These are phyloP conservation scores for Corinectria fuckeliana DNA, from an alignment of 2,329 filamentous ascomycete species.

Conservation along the genomic window DNA sequence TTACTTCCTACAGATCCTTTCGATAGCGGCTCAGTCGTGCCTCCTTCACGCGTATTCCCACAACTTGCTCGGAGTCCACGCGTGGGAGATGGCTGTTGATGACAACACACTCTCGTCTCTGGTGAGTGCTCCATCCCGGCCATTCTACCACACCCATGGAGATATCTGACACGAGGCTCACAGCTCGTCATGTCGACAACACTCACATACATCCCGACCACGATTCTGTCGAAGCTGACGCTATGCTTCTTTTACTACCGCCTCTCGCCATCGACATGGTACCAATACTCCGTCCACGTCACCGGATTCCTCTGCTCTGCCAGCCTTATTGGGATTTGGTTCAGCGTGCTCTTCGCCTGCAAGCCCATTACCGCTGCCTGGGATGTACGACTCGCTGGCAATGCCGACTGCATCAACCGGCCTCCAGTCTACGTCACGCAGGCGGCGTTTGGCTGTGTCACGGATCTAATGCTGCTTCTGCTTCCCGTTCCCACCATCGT, in stretches of 20 bases:
- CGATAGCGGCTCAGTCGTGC: slow-evolving; percentile 2
- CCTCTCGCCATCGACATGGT: slow-evolving; percentile 40
- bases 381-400: slow-evolving; percentile 28
- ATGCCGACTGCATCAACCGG: slow-evolving; percentile 50
- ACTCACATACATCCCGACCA: slow-evolving; percentile 40
- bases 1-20: not conserved
- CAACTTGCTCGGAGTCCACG: slow-evolving; percentile 27
- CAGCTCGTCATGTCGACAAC: slow-evolving; percentile 29
- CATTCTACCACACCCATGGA: not conserved
- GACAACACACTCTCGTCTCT: slow-evolving; percentile 3
- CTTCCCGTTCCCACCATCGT: slow-evolving; percentile 53
- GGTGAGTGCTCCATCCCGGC: not conserved
- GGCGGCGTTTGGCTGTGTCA: slow-evolving; percentile 52
- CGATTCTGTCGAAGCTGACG: slow-evolving; percentile 42
- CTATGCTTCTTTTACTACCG: slow-evolving; percentile 44
- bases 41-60: slow-evolving; percentile 2
- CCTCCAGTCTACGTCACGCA: slow-evolving; percentile 54
- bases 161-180: not conserved
- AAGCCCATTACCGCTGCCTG: slow-evolving; percentile 40
- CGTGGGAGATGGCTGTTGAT: slow-evolving; percentile 32
- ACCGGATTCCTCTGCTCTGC: slow-evolving; percentile 35
- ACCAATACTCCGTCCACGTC: slow-evolving; percentile 37
- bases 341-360: slow-evolving; percentile 45
- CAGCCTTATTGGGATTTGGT: slow-evolving; percentile 39
- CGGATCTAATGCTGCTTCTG: slow-evolving; percentile 52